Evolutionary conservation across 192 early-diverging fungal species (phyloP), one percentile per base, ranked within the genome.

Genomic region (Entophlyctis helioformis): DNA sequence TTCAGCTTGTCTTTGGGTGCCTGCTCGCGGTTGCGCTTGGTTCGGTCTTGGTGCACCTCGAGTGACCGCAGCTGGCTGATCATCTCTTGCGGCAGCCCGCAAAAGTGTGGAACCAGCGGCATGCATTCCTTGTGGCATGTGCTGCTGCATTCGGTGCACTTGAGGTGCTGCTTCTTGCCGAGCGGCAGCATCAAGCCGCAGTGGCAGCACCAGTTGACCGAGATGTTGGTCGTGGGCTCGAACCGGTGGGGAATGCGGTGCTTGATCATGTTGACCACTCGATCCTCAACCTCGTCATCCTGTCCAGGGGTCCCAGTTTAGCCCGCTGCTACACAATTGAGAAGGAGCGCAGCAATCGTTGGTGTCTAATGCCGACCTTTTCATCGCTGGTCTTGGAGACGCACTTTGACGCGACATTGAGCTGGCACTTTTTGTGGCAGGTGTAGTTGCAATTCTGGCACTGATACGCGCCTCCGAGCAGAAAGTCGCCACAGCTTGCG

Each of bases 221-320:
- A 81, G 41, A 91, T 71, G 44, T 83, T 89, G 32, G 80, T 81
- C n/a, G 83, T 67, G 12, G 68, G 66, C 52, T 92, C 86, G 58
- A 91, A 96, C 35, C 95, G 82, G 76, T 98, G 95, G 18, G 91
- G 95, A 58, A 98, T 98, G 25, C 83, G 73, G 62, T 98, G 95
- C 15, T 87, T 81, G 27, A 90, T 62, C 1, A 76, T 57, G 27
- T 61, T 57, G 53, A 62, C 44, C 44, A 55, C 51, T 7, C 39
- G 41, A 10, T 73, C 75, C 29, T 78, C 75, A 29, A 80, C 75
- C 11, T 69, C 57, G 50, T 81, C 76, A 48, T 50, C 50, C 18
- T 41, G 40, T n/a, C n/a, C n/a, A n/a, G n/a, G n/a, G n/a, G n/a
- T n/a, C n/a, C n/a, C n/a, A n/a, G n/a, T n/a, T n/a, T n/a, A n/a